A percentile compares a stretch with the other conserved stretches of the same genome.
Conservation (phyloP, 176 grass and related monocot species). For the Musa schizocarpa region DNA sequence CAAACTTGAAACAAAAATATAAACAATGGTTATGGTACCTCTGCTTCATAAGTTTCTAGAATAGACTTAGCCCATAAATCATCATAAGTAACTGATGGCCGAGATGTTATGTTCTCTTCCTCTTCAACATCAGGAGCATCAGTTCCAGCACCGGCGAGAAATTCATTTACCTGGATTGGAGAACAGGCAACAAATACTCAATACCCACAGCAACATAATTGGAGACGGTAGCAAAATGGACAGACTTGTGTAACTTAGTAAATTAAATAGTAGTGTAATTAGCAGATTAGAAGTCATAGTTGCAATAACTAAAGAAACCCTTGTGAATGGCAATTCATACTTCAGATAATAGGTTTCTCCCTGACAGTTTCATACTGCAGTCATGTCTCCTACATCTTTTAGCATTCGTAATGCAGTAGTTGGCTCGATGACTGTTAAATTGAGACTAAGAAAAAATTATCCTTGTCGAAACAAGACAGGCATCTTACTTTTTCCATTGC, state of each 20-base stretch:
- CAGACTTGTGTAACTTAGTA: neutral
- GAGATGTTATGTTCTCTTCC: conserved; percentile 79
- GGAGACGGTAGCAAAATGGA: neutral
- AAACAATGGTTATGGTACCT: conserved; percentile 36
- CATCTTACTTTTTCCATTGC: conserved; percentile 81
- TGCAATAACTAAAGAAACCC: neutral
- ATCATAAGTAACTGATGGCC: conserved; percentile 89
- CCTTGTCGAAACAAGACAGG: conserved; percentile 14
- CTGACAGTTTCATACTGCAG: neutral
- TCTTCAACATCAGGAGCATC: conserved; percentile 99
- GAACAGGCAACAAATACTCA: neutral
- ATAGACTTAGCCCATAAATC: conserved; percentile 99
- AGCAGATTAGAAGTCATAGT: neutral
- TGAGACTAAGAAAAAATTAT: neutral
- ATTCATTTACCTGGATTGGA: conserved; percentile 81
- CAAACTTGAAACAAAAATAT: conserved; percentile 17
- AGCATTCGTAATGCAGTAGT: neutral
- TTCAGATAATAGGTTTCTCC: neutral
- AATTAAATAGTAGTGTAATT: neutral
- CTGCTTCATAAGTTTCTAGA: conserved; percentile 79
- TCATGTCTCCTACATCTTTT: neutral
- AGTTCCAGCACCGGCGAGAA: conserved; percentile 96
- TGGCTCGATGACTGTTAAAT: neutral
- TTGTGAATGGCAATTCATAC: neutral
- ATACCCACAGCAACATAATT: neutral